These are phyloP conservation scores for Arxiozyma telluris DNA, from an alignment of 1,139 yeast genomes.

Conservation along the genomic window DNA sequence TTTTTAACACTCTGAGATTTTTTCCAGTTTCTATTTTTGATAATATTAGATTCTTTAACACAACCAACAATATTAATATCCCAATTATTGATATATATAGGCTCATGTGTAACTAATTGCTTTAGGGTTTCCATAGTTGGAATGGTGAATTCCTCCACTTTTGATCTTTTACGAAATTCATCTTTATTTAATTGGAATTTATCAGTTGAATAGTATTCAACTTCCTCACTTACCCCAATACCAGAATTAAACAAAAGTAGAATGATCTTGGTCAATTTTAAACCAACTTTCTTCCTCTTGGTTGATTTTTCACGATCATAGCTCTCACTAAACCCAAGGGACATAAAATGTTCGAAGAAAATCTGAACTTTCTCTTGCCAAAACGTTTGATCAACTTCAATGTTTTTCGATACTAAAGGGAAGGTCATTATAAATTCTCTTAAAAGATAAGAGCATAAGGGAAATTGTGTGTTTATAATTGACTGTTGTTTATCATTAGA, in stretches of 20 bases:
- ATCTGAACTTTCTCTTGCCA: slow-evolving; percentile 77
- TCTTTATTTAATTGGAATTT: slow-evolving; percentile 22
- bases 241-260: slow-evolving; percentile 69
- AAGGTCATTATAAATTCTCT: slow-evolving; percentile 52
- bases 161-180: slow-evolving; percentile 23
- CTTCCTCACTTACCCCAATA: slow-evolving; percentile 52
- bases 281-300: slow-evolving; percentile 57
- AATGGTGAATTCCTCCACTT: slow-evolving; percentile 35
- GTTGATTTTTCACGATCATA: slow-evolving; percentile 67
- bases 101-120: slow-evolving; percentile 37
- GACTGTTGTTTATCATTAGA: background rate
- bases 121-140: slow-evolving; percentile 49
- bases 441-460: slow-evolving; percentile 61
- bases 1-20: slow-evolving; percentile 8
- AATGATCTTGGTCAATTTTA: slow-evolving; percentile 52
- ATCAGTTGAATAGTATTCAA: slow-evolving; percentile 39
- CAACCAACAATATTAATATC: slow-evolving; percentile 63
- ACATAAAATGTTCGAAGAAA: slow-evolving; percentile 68
- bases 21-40: slow-evolving; percentile 5
- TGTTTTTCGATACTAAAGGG: slow-evolving; percentile 54
- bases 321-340: slow-evolving; percentile 57
- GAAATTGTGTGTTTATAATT: slow-evolving; percentile 36
- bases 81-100: slow-evolving; percentile 48
- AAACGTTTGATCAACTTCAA: slow-evolving; percentile 45
- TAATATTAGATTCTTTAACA: slow-evolving; percentile 18